Base-by-base conservation (phyloP, 1,139 yeast species). In the Scheffersomyces lignicola region DNA sequence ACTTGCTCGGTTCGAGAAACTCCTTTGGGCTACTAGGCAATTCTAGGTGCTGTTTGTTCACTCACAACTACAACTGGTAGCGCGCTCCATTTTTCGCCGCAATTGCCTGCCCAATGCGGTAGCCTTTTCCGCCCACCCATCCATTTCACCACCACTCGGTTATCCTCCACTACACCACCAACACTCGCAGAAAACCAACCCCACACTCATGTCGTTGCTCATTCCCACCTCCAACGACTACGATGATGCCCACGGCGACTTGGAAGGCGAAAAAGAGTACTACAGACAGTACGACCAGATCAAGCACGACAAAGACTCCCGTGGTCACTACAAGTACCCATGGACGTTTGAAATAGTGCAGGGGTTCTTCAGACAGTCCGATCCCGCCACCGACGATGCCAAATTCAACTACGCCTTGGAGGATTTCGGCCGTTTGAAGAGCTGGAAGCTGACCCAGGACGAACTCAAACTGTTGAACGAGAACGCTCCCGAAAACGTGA, bases 291-390 rank as follows among this genome's bases (percentile, higher is more conserved):
- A 41, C 35, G 27, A 25, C 3, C 26, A 38, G 25, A 16, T 41
- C 5, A 32, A 35, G 25, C 32, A 37, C 7, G 40, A 44, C 26
- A 49, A 42, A 33, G 52, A 54, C 35, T 21, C 37, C 11, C 39
- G 51, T 5, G 57, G 57, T 2, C 43, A 50, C 10, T 47, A 38
- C 31, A 38, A 29, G 9, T 50, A 49, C 29, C 51, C 51, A 16
- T 77, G 81, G 82, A 46, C 41, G 3, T 78, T 76, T 47, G 76
- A 72, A 38, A 60, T 62, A 2, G 78, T 76, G 2, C 57, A 58
- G 2, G 84, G 83, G 0, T 68, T 75, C 41, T 79, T 80, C 62
- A 65, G 65, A 38, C 86, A 80, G 54, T 59, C 75, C 10, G 70
- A 67, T 32, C 51, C 53, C 1, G 50, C 45, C 2, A 76, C 81